Conservation (phyloP, 192 early-diverging fungal genomes). For the Umbelopsis sp. region DNA sequence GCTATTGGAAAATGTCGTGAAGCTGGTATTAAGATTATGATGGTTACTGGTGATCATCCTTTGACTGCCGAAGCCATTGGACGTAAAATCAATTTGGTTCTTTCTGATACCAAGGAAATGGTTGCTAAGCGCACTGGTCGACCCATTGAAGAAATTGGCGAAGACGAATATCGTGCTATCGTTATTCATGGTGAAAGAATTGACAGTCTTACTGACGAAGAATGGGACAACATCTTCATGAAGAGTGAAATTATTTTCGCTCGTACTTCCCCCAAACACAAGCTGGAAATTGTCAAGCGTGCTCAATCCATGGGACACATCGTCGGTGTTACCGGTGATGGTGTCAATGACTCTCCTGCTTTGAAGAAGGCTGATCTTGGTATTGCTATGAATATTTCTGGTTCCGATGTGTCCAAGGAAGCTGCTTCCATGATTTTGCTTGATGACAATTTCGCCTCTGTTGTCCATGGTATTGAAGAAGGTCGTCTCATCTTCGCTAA, state of each 20-base stretch:
- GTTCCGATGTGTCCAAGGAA: conserved; percentile 96
- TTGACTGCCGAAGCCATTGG: conserved; percentile 96
- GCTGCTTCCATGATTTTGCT: conserved; percentile 96
- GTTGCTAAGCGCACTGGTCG: conserved; percentile 72
- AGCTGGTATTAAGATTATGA: conserved; percentile 96
- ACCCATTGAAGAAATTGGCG: conserved; percentile 62
- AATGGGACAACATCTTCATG: conserved; percentile 93
- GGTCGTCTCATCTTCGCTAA: conserved; percentile 96
- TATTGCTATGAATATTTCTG: conserved; percentile 96
- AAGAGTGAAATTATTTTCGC: conserved; percentile 98
- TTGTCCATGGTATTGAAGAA: conserved; percentile 90
- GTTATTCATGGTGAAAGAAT: conserved; percentile 93
- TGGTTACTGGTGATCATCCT: conserved; percentile 99
- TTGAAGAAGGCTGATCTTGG: conserved; percentile 97
- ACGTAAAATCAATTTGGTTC: conserved; percentile 93
- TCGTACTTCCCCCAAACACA: conserved; percentile 94
- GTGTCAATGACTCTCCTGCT: conserved; percentile 94
- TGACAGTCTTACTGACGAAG: conserved; percentile 74
- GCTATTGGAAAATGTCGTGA: conserved; percentile 91
- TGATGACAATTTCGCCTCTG: conserved; percentile 98
- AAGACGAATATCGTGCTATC: conserved; percentile 86
- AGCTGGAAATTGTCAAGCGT: conserved; percentile 93
- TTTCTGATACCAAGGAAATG: conserved; percentile 83
- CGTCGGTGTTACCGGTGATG: conserved; percentile 89
- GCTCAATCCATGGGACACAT: conserved; percentile 94